Evolutionary conservation across 176 grass and related monocot genomes (phyloP).

Genomic region (Oryza rufipogon): DNA sequence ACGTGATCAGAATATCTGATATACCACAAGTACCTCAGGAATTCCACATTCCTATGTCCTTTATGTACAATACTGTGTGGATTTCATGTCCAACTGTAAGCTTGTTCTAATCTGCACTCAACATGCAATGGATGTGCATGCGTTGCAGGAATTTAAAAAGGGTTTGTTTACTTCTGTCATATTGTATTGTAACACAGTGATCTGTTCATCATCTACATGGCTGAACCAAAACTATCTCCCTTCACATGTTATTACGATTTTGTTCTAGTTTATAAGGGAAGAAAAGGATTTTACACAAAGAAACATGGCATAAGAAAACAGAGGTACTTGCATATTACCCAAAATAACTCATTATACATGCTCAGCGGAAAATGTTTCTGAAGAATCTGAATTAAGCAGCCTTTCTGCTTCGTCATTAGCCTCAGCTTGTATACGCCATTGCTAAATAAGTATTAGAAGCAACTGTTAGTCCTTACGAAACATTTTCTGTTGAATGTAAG

Average conservation of each 20-base stretch:
- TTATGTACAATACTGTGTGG: background rate
- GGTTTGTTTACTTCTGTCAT: background rate
- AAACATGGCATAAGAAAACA: slow-evolving; percentile 1
- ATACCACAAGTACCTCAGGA: background rate
- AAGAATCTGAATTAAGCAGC: slow-evolving; percentile 80
- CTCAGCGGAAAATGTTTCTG: slow-evolving; percentile 54
- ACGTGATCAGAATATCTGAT: background rate
- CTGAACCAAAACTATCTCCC: background rate
- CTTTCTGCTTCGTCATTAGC: slow-evolving; percentile 98
- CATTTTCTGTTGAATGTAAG: slow-evolving; percentile 11
- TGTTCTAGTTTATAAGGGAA: background rate
- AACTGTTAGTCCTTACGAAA: slow-evolving; percentile 19
- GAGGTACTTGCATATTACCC: slow-evolving; percentile 31
- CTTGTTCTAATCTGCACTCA: background rate
- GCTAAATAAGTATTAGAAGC: slow-evolving; percentile 54
- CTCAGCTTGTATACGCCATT: slow-evolving; percentile 96
- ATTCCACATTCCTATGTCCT: background rate
- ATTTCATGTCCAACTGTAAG: background rate
- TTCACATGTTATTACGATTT: background rate
- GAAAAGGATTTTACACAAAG: slow-evolving; percentile 12
- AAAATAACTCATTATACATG: slow-evolving; percentile 36
- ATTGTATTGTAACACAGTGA: background rate
- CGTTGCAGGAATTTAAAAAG: background rate
- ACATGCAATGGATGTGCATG: background rate
- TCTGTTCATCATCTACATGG: background rate